Evolutionary conservation across 495 filamentous ascomycete genomes (phyloP).

Genomic region (Darksidea phi): DNA sequence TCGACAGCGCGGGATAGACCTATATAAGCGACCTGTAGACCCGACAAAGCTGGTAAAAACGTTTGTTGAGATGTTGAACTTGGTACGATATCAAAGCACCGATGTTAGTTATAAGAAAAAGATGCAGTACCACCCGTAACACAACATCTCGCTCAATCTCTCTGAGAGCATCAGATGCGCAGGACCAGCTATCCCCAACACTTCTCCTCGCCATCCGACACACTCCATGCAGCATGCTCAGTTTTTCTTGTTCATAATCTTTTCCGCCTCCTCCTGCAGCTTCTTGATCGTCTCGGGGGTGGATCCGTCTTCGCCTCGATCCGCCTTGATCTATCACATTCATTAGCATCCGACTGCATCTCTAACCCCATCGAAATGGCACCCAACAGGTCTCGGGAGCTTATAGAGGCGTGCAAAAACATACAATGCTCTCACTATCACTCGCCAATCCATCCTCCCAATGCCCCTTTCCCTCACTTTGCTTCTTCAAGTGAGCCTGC

Average conservation of each 20-base stretch:
- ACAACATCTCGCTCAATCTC: background rate
- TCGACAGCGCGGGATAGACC: too few relatives aligned
- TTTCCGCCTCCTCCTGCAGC: conserved; percentile 55
- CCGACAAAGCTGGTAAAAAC: too few relatives aligned
- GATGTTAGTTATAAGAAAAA: too few relatives aligned
- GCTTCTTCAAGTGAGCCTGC: conserved; percentile 64
- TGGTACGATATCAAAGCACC: too few relatives aligned
- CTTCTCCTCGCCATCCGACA: too few relatives aligned
- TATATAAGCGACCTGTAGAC: too few relatives aligned
- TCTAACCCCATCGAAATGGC: too few relatives aligned
- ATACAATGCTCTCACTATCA: conserved; percentile 76
- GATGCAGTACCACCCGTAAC: too few relatives aligned
- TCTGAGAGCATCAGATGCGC: background rate
- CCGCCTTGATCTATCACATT: conserved; percentile 58
- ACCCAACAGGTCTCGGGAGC: background rate
- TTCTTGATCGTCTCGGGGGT: conserved; percentile 49
- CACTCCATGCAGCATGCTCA: too few relatives aligned
- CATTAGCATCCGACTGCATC: too few relatives aligned
- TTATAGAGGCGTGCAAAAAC: conserved; percentile 11
- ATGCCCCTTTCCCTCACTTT: conserved; percentile 71
- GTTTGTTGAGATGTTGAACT: too few relatives aligned
- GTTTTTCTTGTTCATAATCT: conserved; percentile 29
- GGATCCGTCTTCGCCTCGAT: conserved; percentile 55
- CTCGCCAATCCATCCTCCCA: conserved; percentile 81
- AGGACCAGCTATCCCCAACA: too few relatives aligned